These are phyloP conservation scores for Apiospora marii DNA, from an alignment of 2,329 filamentous ascomycete genomes.

Conservation along the genomic window DNA sequence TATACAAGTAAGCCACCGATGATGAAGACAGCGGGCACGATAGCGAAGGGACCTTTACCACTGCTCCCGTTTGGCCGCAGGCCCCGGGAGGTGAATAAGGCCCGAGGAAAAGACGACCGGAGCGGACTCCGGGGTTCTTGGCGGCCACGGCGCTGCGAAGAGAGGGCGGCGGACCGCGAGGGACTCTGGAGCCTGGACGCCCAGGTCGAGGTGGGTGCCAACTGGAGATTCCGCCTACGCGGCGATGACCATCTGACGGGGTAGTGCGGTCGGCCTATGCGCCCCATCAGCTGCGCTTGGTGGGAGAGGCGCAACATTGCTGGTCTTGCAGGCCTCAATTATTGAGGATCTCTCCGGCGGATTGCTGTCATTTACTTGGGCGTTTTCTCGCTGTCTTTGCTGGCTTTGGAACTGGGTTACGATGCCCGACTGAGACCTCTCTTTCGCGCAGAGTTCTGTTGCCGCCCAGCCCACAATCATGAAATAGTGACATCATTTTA, in stretches of 20 bases:
- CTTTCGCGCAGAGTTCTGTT: not conserved
- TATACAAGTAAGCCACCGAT: constrained; percentile 48
- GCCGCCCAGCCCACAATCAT: constrained; percentile 1
- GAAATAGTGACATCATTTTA: constrained; percentile 12
- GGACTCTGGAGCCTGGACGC: constrained; percentile 21
- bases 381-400: not conserved
- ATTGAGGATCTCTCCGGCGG: constrained; percentile 1
- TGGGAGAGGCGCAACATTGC: constrained; percentile 21
- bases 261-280: constrained; percentile 2
- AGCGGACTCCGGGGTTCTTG: not conserved
- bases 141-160: not conserved
- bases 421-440: not conserved
- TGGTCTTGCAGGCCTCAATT: not conserved
- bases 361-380: not conserved
- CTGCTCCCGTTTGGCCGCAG: constrained; percentile 31
- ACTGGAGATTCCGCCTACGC: constrained; percentile 18
- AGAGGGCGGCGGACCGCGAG: constrained; percentile 21
- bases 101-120: constrained; percentile 27
- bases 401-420: not conserved
- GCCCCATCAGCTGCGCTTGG: constrained; percentile 15
- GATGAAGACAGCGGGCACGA: constrained; percentile 42
- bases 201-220: constrained; percentile 28
- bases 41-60: constrained; percentile 40
- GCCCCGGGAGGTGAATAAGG: constrained; percentile 37
- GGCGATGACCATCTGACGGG: constrained; percentile 11